Percentiles rank a stretch among this genome's conserved stretches.
Evolutionary conservation across 352 stramenopile genomes (phyloP).

Genomic region (Phytophthora ohioensis): DNA sequence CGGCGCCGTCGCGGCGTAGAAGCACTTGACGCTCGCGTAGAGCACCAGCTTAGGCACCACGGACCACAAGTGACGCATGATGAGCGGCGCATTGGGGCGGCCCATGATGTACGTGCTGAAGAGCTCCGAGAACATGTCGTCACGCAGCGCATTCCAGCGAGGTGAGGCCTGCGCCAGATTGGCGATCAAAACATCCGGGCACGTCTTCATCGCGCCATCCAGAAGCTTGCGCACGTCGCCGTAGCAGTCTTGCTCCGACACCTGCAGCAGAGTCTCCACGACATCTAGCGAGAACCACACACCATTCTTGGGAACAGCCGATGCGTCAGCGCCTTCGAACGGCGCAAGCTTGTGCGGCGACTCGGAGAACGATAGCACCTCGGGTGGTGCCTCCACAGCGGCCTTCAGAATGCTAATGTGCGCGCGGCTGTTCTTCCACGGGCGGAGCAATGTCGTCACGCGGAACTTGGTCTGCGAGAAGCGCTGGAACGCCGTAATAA

Average conservation of each 20-base stretch:
- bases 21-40: slow-evolving; percentile 89
- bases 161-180: slow-evolving; percentile 82
- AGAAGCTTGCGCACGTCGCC: slow-evolving; percentile 83
- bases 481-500: slow-evolving; percentile 83
- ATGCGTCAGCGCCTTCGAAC: slow-evolving; percentile 89
- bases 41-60: slow-evolving; percentile 88
- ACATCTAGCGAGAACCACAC: slow-evolving; percentile 90
- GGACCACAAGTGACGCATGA: slow-evolving; percentile 90
- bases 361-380: slow-evolving; percentile 84
- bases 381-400: slow-evolving; percentile 79
- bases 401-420: slow-evolving; percentile 83
- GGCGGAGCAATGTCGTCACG: slow-evolving; percentile 69
- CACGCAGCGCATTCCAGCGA: slow-evolving; percentile 84
- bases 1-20: slow-evolving; percentile 79
- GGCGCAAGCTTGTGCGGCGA: slow-evolving; percentile 82
- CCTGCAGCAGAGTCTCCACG: slow-evolving; percentile 80
- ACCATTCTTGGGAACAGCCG: slow-evolving; percentile 84
- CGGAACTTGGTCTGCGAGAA: slow-evolving; percentile 87
- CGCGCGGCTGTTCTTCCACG: slow-evolving; percentile 83
- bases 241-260: slow-evolving; percentile 89
- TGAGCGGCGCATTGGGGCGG: slow-evolving; percentile 85
- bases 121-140: slow-evolving; percentile 90
- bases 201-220: slow-evolving; percentile 83
- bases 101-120: slow-evolving; percentile 90
- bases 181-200: slow-evolving; percentile 87